Conservation (phyloP, 371 early-diverging fungal genomes). For the Circinella minor region DNA sequence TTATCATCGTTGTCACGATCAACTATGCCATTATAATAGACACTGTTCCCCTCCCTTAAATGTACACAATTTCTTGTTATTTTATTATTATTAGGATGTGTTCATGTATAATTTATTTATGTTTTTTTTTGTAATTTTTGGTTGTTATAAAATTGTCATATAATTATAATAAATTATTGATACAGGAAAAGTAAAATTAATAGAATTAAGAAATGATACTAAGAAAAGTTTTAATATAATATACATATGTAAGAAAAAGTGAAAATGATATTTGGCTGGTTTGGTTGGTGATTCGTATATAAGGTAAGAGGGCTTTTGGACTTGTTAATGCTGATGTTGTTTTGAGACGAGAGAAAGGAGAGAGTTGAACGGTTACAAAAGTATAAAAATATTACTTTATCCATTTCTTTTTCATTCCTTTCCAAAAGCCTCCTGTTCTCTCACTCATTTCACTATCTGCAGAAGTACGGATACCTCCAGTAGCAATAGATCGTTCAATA, state of each 20-base stretch:
- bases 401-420: constrained; percentile 35
- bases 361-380: neutral
- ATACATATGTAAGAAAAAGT: constrained; percentile 10
- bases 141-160: too few species aligned
- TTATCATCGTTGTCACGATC: neutral
- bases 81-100: too few species aligned
- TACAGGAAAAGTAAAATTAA: neutral
- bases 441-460: neutral
- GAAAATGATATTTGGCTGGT: neutral
- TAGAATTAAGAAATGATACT: constrained; percentile 3
- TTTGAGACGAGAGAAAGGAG: too few species aligned
- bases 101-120: too few species aligned
- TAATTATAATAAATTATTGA: too few species aligned
- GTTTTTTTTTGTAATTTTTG: too few species aligned
- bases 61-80: too few species aligned
- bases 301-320: too few species aligned
- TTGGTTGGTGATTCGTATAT: too few species aligned
- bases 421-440: constrained; percentile 27
- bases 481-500: neutral
- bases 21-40: neutral
- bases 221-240: neutral
- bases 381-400: constrained; percentile 11
- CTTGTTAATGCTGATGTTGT: too few species aligned
- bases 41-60: too few species aligned
- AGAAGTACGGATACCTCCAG: neutral